Evolutionary conservation across 148 eudicot species (phyloP), one percentile per base, ranked within the genome.

Genomic region (Persicaria tinctoria): DNA sequence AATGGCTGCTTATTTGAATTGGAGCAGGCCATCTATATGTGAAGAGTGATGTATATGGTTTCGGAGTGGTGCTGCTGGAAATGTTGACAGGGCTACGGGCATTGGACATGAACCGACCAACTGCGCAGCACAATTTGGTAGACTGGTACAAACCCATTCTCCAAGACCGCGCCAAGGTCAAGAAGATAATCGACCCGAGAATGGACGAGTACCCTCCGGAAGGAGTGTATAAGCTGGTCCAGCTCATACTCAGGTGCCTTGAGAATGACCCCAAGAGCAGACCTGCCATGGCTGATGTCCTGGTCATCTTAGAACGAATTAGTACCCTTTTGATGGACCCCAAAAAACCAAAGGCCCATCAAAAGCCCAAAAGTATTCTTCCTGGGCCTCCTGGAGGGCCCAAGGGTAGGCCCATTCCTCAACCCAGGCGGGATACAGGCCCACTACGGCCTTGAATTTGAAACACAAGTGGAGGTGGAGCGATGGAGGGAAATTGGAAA

Each of bases 41-140:
- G 46, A 86, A 81, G 77, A 93, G 98, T 44, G 98, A 93, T 50
- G 95, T 93, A 4, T 93, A 88, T 2, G 84, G 95, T 5, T 93
- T 89, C 10, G 97, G 98, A 0, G 98, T 93, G 4, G 91, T 91
- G 11, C 71, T 93, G 60, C 80, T 91, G 4, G 98, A 93, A 70
- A 68, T 89, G 18, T 0, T 91, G 27, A 86, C 97, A 0, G 94
- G 98, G 7, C 76, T 75, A 16, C 79, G 85, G 62, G 93, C 87
- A 70, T 73, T 82, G 5, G 98, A 93, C 44, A 0, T 32, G 20
- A 81, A 83, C 20, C 76, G 94, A 79, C 87, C 94, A 18, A 60
- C 8, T 10, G 86, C 90, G 17, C 63, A 82, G 64, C 82, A 82
- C 18, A 85, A 79, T 63, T 78, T 91, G 6, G 89, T 91, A 32